phyloP scores from a whole-genome alignment of 805 yeast genomes.

The Blastobotrys peoriensis region DNA sequence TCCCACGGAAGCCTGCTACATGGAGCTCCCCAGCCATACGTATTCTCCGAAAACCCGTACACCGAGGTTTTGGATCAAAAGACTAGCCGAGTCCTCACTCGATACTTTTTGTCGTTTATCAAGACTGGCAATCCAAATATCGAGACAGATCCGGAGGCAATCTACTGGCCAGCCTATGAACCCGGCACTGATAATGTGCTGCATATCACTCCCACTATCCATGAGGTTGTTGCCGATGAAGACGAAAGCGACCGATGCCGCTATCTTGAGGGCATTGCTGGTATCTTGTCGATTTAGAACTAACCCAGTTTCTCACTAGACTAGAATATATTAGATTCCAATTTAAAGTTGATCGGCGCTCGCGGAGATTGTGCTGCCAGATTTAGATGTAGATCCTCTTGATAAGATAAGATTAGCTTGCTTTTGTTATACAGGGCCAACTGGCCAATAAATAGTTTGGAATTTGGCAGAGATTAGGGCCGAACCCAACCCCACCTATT shows the following conservation, averaged over 20 bases:
- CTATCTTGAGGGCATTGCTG: not conserved
- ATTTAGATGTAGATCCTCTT: not conserved
- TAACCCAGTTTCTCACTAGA: not conserved
- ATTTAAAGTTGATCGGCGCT: too few relatives aligned
- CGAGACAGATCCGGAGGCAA: not conserved
- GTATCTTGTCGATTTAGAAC: not conserved
- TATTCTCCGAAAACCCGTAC: slow-evolving; percentile 4
- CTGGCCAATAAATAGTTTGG: too few relatives aligned
- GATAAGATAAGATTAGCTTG: too few relatives aligned
- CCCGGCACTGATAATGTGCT: not conserved
- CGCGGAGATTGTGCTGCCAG: too few relatives aligned
- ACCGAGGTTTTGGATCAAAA: not conserved
- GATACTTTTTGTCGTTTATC: slow-evolving; percentile 16
- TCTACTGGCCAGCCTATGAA: not conserved
- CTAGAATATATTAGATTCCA: not conserved
- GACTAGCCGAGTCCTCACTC: not conserved
- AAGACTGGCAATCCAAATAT: slow-evolving; percentile 13
- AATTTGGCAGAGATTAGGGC: too few relatives aligned
- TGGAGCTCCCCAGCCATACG: slow-evolving; percentile 8
- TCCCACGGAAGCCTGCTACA: slow-evolving; percentile 9
- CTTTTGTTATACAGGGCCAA: too few relatives aligned
- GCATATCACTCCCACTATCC: not conserved
- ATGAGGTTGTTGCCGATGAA: not conserved
- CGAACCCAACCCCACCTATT: too few relatives aligned
- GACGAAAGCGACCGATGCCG: not conserved